Evolutionary conservation across 352 stramenopile genomes (phyloP), one percentile per base, ranked within the genome.

Genomic region (Aphanomyces stellatus): DNA sequence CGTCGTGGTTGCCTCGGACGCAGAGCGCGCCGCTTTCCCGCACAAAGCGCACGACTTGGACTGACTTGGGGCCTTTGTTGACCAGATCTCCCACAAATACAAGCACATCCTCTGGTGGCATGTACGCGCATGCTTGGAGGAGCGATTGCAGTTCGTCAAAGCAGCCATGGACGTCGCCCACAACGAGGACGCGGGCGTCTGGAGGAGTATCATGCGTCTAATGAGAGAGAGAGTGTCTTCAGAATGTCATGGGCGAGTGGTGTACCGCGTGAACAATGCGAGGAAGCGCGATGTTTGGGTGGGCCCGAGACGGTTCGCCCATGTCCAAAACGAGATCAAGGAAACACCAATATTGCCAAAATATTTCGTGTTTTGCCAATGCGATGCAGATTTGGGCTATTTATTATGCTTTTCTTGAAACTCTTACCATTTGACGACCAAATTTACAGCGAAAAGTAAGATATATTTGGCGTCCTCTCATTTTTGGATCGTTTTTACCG

Each of bases 141-240:
- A 94, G 75, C 60, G 76, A 51, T 22, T 79, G 73, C 8, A 97
- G 76, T 74, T 97, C 92, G 33, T 90, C 77, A 27, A 88, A 84
- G 72, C 92, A 98, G 31, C 88, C 92, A 71, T 98, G 92, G 22
- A 98, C 87, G 70, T 98, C 92, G 17, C 92, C 90, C 51, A 97
- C 79, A 33, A 98, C 57, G 30, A 98, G 68, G 48, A 97, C 73
- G 35, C 84, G 71, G 13, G 61, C 65, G 19, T 40, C 42, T 4
- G 15, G 11, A 4, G 69, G 51, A 27, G 74, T 22, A 31, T 65
- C 8, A 19, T 43, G 46, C 34, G 59, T 65, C 59, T 65, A 55
- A 10, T 19, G 19, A 2, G n/a, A 41, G 13, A 48, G 24, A 8
- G 19, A 19, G 15, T 48, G n/a, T 24, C 13, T 51, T 62, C 17